phyloP scores from a whole-genome alignment of 208 protist genomes.

The Leishmania amazonensis region DNA sequence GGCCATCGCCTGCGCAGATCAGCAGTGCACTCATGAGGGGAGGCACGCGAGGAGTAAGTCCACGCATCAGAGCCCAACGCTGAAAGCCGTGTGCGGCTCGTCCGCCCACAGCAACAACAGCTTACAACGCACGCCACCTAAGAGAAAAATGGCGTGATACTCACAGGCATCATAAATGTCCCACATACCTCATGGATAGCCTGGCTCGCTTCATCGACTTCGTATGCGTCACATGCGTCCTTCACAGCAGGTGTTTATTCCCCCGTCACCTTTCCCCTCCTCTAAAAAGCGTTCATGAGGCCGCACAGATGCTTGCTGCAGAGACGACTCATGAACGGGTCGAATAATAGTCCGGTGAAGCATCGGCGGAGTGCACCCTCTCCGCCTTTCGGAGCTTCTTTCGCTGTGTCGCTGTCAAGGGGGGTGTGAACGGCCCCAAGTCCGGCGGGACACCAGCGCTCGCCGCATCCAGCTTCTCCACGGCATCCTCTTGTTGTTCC shows the following conservation, averaged over 20 bases:
- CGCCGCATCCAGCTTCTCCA: conserved; percentile 6
- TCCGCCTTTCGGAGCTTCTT: conserved; percentile 29
- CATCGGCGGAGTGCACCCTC: conserved; percentile 1
- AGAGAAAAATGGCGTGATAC: neutral
- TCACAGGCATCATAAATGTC: neutral
- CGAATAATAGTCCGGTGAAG: conserved; percentile 6
- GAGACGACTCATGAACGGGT: neutral
- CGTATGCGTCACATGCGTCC: neutral
- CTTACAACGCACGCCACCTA: neutral
- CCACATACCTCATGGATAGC: neutral
- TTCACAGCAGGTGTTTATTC: neutral
- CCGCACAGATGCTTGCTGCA: neutral
- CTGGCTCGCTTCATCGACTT: neutral
- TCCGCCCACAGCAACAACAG: neutral
- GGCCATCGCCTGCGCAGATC: neutral
- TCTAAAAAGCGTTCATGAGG: neutral
- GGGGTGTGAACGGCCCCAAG: conserved; percentile 4
- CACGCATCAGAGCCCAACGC: neutral
- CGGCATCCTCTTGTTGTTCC: conserved; percentile 24
- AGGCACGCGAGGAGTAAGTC: neutral
- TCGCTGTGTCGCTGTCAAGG: conserved; percentile 35
- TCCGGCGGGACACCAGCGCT: conserved; percentile 2
- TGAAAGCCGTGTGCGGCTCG: neutral
- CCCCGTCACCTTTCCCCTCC: neutral
- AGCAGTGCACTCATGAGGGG: neutral